Base-by-base conservation (phyloP, 495 filamentous ascomycete genomes). In the Cryomyces antarcticus region DNA sequence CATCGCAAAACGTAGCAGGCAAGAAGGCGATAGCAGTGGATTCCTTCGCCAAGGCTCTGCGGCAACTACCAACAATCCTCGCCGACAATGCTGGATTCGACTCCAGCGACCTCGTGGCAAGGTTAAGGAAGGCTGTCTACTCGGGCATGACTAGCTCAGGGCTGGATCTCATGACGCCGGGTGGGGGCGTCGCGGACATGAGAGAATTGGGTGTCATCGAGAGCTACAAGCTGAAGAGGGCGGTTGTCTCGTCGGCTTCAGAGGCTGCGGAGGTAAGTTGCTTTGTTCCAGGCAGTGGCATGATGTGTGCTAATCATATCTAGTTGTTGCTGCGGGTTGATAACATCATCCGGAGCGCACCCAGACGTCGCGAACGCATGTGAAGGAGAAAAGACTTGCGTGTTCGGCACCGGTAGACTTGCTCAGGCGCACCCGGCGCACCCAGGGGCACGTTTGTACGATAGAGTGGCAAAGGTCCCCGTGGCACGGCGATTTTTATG, bases 71-170 rank as follows among this genome's bases (percentile, higher is more conserved):
- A 9, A 97, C 88, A 12, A 96, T 95, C 48, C 75, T 97, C 24
- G 92, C 89, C 9, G 89, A 97, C 63, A 97, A 97, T 51, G 89
- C 89, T 27, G 89, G 89, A 52, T 75, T 95, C 44, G 89, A 97
- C 58, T 89, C 82, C 6, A 86, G 84, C 46, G 89, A 96, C 43
- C 72, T 97, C 17, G 84, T 97, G 17, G 82, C 87, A 5, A 79
- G 85, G 43, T 69, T 97, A 46, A 79, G 88, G 45, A 85, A 87
- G 62, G 84, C 85, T 12, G 84, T 95, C 50, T 94, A 95, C 63
- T 77, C 85, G 47, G 89, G 92, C 43, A 77, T 92, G 77, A 84
- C 76, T 37, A 89, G 74, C 44, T 92, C 87, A 29, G 89, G 89
- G 11, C 57, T 97, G 50, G 89, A 97, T 58, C 64, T 97, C 48